Evolutionary conservation across 257 asterid species (phyloP).

Genomic region (Jasminum sambac): DNA sequence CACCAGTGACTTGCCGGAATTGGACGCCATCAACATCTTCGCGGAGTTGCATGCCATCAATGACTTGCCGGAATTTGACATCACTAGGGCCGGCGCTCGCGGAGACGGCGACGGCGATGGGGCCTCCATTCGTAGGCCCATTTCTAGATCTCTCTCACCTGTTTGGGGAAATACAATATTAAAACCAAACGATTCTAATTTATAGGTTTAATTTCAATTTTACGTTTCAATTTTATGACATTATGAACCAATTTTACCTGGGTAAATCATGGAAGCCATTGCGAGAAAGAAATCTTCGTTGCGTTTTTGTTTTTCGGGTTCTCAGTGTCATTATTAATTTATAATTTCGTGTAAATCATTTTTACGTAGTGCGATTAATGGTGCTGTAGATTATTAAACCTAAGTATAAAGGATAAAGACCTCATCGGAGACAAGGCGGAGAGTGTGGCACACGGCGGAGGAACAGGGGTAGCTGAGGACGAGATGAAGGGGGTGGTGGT

Average conservation of each 20-base stretch:
- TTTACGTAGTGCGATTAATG: not conserved
- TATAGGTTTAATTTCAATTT: not conserved
- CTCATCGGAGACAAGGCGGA: not conserved
- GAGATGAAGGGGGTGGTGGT: conserved; percentile 4
- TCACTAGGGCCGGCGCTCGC: conserved; percentile 55
- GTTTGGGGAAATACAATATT: not conserved
- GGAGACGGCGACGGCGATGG: conserved; percentile 50
- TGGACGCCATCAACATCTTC: conserved; percentile 47
- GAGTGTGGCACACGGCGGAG: conserved; percentile 13
- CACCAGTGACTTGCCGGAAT: conserved; percentile 61
- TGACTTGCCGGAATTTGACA: conserved; percentile 42
- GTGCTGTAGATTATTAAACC: not conserved
- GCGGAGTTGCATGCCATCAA: conserved; percentile 46
- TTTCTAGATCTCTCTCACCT: conserved; percentile 52
- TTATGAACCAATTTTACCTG: conserved; percentile 13
- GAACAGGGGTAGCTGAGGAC: conserved; percentile 21
- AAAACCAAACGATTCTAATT: not conserved
- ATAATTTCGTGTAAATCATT: not conserved
- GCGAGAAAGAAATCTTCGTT: not conserved
- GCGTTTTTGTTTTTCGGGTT: not conserved
- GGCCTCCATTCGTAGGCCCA: conserved; percentile 36
- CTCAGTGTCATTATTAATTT: not conserved
- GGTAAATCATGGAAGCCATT: conserved; percentile 23
- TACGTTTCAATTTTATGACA: not conserved
- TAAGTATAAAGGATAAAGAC: not conserved